phyloP scores from a whole-genome alignment of 2,329 filamentous ascomycete genomes.

The Epichloe sp. region DNA sequence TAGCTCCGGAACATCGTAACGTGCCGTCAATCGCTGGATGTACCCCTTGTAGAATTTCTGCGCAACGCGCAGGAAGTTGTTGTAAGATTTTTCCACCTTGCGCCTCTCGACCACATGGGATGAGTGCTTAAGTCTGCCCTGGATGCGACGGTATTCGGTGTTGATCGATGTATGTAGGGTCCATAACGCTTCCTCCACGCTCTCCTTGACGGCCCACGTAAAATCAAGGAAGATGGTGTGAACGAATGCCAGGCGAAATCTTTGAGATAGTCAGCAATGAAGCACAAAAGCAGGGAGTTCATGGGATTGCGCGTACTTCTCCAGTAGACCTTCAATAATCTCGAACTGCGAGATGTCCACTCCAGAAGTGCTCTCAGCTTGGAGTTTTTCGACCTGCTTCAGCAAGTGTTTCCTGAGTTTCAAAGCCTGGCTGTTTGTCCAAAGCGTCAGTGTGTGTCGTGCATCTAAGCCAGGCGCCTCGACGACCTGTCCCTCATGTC shows the following conservation, averaged over 20 bases:
- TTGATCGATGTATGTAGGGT: slow-evolving; percentile 66
- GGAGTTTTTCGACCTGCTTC: slow-evolving; percentile 30
- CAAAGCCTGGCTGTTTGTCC: slow-evolving; percentile 23
- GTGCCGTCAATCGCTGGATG: slow-evolving; percentile 59
- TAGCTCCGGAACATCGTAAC: slow-evolving; percentile 41
- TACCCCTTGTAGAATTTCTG: slow-evolving; percentile 82
- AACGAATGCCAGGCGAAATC: slow-evolving; percentile 57
- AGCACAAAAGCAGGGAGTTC: background rate
- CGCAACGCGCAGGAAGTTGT: slow-evolving; percentile 73
- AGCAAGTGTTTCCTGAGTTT: slow-evolving; percentile 30
- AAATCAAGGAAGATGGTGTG: slow-evolving; percentile 61
- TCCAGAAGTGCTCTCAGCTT: slow-evolving; percentile 20
- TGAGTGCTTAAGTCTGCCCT: slow-evolving; percentile 40
- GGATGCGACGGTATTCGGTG: slow-evolving; percentile 57
- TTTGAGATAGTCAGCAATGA: background rate
- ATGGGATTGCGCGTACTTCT: slow-evolving; percentile 19
- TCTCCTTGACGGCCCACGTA: slow-evolving; percentile 46
- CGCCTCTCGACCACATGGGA: slow-evolving; percentile 50
- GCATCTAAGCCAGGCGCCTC: background rate
- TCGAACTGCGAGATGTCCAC: slow-evolving; percentile 31
- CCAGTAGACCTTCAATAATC: slow-evolving; percentile 28
- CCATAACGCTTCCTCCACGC: slow-evolving; percentile 66
- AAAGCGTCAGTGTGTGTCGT: slow-evolving; percentile 5
- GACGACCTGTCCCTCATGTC: background rate
- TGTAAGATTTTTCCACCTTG: slow-evolving; percentile 70